These are phyloP conservation scores for Boletus reticuloceps DNA, from an alignment of 768 basidiomycete species.

Conservation along the genomic window DNA sequence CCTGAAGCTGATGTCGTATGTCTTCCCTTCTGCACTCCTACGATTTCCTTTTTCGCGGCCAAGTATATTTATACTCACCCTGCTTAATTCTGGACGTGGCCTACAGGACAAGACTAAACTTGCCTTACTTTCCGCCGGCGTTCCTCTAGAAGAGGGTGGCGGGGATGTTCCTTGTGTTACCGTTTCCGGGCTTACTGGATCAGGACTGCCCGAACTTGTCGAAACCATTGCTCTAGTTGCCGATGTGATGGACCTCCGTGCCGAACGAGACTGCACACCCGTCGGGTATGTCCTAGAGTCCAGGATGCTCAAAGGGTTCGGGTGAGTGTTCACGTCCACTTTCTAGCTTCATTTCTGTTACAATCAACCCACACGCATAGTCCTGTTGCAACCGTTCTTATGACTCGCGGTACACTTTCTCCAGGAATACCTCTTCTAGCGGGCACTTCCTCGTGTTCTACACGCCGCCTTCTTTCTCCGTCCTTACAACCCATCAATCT, in stretches of 20 bases:
- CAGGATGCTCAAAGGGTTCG: slow-evolving; percentile 83
- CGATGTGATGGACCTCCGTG: slow-evolving; percentile 88
- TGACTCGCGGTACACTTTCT: slow-evolving; percentile 76
- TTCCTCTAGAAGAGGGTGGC: slow-evolving; percentile 84
- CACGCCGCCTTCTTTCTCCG: slow-evolving; percentile 79
- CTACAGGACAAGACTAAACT: slow-evolving; percentile 73
- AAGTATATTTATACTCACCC: not conserved
- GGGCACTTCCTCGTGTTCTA: slow-evolving; percentile 75
- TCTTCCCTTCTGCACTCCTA: slow-evolving; percentile 8
- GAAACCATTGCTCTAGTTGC: slow-evolving; percentile 89
- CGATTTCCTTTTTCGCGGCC: not conserved
- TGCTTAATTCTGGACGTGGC: not conserved
- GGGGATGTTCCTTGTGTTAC: slow-evolving; percentile 89
- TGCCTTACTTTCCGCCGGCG: slow-evolving; percentile 73
- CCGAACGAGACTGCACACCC: slow-evolving; percentile 67
- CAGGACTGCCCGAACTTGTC: slow-evolving; percentile 81
- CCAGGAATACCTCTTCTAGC: slow-evolving; percentile 74
- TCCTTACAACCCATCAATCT: slow-evolving; percentile 58
- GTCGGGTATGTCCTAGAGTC: slow-evolving; percentile 92
- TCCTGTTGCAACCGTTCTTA: slow-evolving; percentile 84
- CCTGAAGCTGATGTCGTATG: slow-evolving; percentile 78
- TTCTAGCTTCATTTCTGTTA: slow-evolving; percentile 1
- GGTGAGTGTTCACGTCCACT: slow-evolving; percentile 53
- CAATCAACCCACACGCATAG: slow-evolving; percentile 41
- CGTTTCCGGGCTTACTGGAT: slow-evolving; percentile 87